These are phyloP conservation scores for Saprolegnia diclina DNA, from an alignment of 352 stramenopile species.

Conservation along the genomic window DNA sequence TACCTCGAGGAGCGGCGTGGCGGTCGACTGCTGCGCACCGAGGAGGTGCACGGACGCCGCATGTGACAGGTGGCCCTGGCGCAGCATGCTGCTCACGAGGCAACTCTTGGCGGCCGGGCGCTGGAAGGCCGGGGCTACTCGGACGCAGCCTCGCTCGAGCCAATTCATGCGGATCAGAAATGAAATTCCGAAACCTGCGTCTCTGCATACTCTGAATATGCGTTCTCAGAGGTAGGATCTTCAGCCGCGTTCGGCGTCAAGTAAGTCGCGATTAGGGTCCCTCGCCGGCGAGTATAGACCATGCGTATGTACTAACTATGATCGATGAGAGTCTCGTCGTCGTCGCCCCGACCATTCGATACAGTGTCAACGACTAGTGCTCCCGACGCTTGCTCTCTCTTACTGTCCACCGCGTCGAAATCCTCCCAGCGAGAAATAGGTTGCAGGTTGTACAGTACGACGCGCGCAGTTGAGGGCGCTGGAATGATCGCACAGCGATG, in stretches of 20 bases:
- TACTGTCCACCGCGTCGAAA: no score
- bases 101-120: constrained; percentile 2
- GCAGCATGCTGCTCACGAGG: constrained; percentile 20
- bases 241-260: neutral
- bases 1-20: neutral
- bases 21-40: constrained; percentile 2
- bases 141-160: constrained; percentile 26
- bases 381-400: no score
- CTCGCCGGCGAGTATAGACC: no score
- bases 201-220: neutral
- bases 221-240: neutral
- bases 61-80: constrained; percentile 27
- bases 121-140: constrained; percentile 19
- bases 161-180: constrained; percentile 22
- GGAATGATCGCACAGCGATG: no score
- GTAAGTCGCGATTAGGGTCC: no score
- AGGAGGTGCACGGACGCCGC: constrained; percentile 4
- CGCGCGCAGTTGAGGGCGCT: no score
- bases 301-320: no score
- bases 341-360: no score
- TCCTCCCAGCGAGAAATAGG: no score
- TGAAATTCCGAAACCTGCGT: neutral
- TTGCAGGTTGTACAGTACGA: no score
- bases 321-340: no score
- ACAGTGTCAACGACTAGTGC: no score